Evolutionary conservation across 345 rosid genomes (phyloP), one percentile per base, ranked within the genome.

Genomic region (Populus deltoides): DNA sequence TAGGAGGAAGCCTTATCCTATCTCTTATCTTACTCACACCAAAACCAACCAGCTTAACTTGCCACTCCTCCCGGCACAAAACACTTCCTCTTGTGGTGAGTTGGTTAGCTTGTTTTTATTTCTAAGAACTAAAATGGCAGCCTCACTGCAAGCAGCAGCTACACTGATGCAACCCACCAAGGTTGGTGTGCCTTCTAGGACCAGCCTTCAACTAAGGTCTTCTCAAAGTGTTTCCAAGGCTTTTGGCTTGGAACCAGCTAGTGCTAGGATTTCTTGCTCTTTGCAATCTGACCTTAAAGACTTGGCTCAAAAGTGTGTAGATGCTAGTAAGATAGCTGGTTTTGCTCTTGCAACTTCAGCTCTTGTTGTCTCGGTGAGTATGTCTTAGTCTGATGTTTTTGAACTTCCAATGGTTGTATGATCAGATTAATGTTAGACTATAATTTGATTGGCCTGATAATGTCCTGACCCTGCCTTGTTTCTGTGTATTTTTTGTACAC

Each of bases 301-400:
- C 78, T 82, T 95, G 69, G 89, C 97, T 73, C 88, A 79, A 20
- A 93, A 92, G 87, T 92, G 87, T 76, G 73, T 80, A 6, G 98
- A 92, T 78, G 96, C 91, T 62, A 78, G 90, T 80, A 93, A 92
- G 89, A 76, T 95, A 3, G 93, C 94, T 65, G 94, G 97, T 31
- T 90, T 93, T 62, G 93, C 97, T 69, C 97, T 95, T 25, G 99
- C 99, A 27, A 91, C 99, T 43, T 95, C 98, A 17, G 99, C 99
- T 59, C 94, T 95, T 63, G 92, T 95, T n/a, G 96, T 78, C 84
- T 93, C 99, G 87, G 98, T 94, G 86, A 68, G 77, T 24, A 65
- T 36, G 33, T 22, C 65, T 10, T 59, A 10, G 12, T 10, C 65
- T 22, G 13, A n/a, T 53, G 3, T 8, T 55, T 55, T 55, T 55